Base-by-base conservation (phyloP, 1,284 basidiomycete genomes). In the Ceratobasidium sp. region DNA sequence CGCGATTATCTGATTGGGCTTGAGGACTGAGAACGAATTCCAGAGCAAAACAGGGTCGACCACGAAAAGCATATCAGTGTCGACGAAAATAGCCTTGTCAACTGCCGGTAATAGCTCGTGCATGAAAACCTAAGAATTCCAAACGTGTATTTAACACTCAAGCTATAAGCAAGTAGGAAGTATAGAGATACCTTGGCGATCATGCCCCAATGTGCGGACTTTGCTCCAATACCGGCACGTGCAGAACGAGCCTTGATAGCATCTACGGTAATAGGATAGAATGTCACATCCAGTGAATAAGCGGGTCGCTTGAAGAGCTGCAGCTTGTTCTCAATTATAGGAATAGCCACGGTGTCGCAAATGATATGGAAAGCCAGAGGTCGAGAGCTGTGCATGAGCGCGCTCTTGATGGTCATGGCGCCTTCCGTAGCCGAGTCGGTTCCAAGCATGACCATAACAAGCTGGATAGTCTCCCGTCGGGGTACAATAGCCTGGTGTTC, bases 31-130 rank as follows among this genome's bases (percentile, higher is more conserved):
- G 52, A 73, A 73, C 16, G 62, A 59, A 26, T 73, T 73, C 72
- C 72, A 73, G n/a, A 73, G 55, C n/a, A 73, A 55, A 41, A 67
- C 28, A 41, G 72, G 72, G 57, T 73, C 72, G 10, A 73, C 45
- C 4, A 67, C 65, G 34, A 73, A 73, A 14, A 73, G 72, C 53
- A 67, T 73, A 46, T 73, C 72, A 9, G 65, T 73, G 32, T 73
- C 72, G 59, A 73, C 58, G 36, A 73, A 73, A 18, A 73, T 73
- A 39, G 62, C 72, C 16, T 62, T 62, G 21, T 73, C 65, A 26
- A 67, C 65, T n/a, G 23, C 45, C 16, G 72, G 62, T 30, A 73
- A 43, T 50, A 73, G 34, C 43, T 73, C 72, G 55, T 73, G 72
- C 55, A 73, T 48, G 46, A 73, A 73, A 34, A 69, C 64, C 64